These are phyloP conservation scores for Tubosaeta brunneosetosa DNA, from an alignment of 768 basidiomycete species.

Conservation along the genomic window DNA sequence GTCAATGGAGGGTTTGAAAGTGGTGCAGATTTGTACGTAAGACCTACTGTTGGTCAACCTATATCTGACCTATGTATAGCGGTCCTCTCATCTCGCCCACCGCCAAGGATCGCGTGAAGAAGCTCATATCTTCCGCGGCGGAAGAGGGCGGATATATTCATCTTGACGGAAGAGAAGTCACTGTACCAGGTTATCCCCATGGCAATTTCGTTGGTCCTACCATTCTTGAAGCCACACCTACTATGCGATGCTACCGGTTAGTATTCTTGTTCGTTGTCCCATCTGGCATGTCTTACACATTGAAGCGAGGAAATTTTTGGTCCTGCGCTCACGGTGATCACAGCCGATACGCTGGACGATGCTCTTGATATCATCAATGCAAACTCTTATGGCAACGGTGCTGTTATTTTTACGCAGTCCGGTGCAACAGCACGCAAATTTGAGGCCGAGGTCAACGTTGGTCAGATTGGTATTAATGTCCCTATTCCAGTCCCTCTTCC, in stretches of 20 bases:
- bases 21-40: constrained; percentile 68
- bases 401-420: constrained; percentile 94
- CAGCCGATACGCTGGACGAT: constrained; percentile 82
- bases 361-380: constrained; percentile 85
- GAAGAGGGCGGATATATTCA: constrained; percentile 81
- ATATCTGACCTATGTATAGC: constrained; percentile 30
- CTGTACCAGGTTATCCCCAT: constrained; percentile 68
- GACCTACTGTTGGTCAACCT: background rate
- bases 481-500: constrained; percentile 89
- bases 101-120: constrained; percentile 73
- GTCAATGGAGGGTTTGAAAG: constrained; percentile 90
- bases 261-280: constrained; percentile 19
- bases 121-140: constrained; percentile 68
- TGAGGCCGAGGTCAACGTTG: constrained; percentile 81
- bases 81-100: constrained; percentile 80
- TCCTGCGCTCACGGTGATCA: constrained; percentile 76
- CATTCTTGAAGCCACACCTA: constrained; percentile 74
- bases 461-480: constrained; percentile 91
- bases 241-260: constrained; percentile 85
- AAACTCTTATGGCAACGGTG: constrained; percentile 90
- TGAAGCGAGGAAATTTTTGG: constrained; percentile 92
- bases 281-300: background rate
- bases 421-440: constrained; percentile 95
- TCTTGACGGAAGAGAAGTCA: constrained; percentile 75
- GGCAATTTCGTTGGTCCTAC: constrained; percentile 97